Base-by-base conservation (phyloP, 306 rosid genomes). In the Aeschynomene evenia region DNA sequence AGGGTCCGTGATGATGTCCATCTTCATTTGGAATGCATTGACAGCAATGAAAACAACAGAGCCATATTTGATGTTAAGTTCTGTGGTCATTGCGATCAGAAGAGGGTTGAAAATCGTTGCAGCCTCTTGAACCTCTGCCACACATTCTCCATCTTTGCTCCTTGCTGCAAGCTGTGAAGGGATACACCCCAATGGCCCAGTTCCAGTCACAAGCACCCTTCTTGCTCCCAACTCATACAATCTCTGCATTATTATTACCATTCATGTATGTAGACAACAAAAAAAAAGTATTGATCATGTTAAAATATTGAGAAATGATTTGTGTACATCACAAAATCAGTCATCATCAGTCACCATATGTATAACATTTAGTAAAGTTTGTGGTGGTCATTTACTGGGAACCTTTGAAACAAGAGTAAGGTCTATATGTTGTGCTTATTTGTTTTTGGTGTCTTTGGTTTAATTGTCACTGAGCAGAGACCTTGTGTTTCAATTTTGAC, bases 151-250 rank as follows among this genome's bases (percentile, higher is more conserved):
- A 5, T 85, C 80, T 40, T 2, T 23, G 51, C 89, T 82, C 12
- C 84, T 78, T 7, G 40, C 60, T 18, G 92, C 87, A 23, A 87
- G 60, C 11, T 75, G 80, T 6, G 86, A 48, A 6, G 86, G 86
- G n/a, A 58, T 76, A 26, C 89, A 82, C 0, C 89, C 89, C 15
- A 87, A 13, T 37, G 89, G 87, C 1, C 89, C 89, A 1, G 86
- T 79, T 22, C 89, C 89, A 0, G 88, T 85, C 40, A 87, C 89
- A 24, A 87, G 15, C 24, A 87, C 89, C 42, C 85, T 85, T 1
- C 83, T 78, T 13, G 72, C 89, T n/a, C 86, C 93, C 67, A 83
- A 66, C 20, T 80, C 79, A 42, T 66, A 73, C 39, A 85, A 3
- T 12, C 73, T 80, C 86, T 82, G 58, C 66, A 67, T n/a, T n/a